Conservation (phyloP, 305 asterid genomes). For the Fraxinus floribunda region DNA sequence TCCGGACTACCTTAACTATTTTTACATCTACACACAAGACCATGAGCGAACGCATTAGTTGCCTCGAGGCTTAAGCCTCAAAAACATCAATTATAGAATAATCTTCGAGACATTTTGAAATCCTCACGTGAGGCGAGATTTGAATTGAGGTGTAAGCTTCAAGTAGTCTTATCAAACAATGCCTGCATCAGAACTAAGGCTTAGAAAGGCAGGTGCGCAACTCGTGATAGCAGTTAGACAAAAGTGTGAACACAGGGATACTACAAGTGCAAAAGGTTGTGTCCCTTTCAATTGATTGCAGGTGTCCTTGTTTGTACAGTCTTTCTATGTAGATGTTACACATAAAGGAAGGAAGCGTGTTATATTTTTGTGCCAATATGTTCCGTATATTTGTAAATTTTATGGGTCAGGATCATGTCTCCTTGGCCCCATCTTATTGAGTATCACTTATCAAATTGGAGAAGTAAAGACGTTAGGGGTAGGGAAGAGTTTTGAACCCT, state of each 20-base stretch:
- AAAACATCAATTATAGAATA: background rate
- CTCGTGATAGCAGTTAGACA: background rate
- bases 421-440: background rate
- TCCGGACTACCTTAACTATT: background rate
- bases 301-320: background rate
- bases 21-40: background rate
- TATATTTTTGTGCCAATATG: background rate
- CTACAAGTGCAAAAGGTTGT: background rate
- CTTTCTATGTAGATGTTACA: background rate
- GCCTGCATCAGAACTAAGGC: background rate
- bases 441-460: background rate
- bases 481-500: background rate
- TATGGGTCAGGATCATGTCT: background rate
- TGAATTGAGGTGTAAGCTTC: background rate
- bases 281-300: background rate
- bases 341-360: background rate
- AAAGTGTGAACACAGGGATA: background rate
- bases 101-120: background rate
- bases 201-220: background rate
- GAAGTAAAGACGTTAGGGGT: background rate
- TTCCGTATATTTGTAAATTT: background rate
- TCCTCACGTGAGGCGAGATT: background rate
- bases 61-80: background rate
- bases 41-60: background rate
- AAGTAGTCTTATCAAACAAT: background rate